These are phyloP conservation scores for Saccharomyces hybrid DNA, from an alignment of 1,139 yeast species.

Conservation along the genomic window DNA sequence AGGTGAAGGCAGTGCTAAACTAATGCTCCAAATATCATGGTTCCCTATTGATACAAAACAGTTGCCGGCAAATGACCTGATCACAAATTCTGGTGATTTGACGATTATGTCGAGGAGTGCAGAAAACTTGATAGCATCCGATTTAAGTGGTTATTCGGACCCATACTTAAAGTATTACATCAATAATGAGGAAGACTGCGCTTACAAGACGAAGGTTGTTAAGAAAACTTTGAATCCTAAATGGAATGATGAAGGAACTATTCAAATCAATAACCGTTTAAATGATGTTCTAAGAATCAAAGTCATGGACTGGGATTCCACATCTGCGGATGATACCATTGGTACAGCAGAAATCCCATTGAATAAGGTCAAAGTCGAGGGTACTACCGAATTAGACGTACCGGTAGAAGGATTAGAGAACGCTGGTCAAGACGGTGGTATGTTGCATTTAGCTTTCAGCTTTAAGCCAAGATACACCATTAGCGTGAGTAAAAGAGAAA, in stretches of 20 bases:
- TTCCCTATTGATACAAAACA: constrained; percentile 58
- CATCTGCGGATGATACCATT: constrained; percentile 73
- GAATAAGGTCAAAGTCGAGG: constrained; percentile 51
- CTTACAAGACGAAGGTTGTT: constrained; percentile 65
- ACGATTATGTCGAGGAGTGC: constrained; percentile 60
- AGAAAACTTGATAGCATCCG: constrained; percentile 69
- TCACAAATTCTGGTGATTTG: constrained; percentile 67
- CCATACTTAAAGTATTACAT: constrained; percentile 69
- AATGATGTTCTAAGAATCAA: constrained; percentile 51
- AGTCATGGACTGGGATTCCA: constrained; percentile 87
- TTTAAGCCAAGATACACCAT: constrained; percentile 65
- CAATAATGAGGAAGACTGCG: constrained; percentile 47
- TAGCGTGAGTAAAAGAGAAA: constrained; percentile 30
- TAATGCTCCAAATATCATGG: constrained; percentile 65
- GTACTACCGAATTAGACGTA: constrained; percentile 45
- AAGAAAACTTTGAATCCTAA: constrained; percentile 84
- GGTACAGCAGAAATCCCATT: constrained; percentile 61
- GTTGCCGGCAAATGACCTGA: constrained; percentile 68
- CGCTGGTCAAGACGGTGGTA: constrained; percentile 57
- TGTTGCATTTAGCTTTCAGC: constrained; percentile 46
- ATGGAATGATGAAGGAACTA: constrained; percentile 61
- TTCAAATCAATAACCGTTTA: constrained; percentile 49
- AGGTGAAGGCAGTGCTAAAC: constrained; percentile 39
- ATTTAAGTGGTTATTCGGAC: constrained; percentile 85
- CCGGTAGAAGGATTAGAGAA: constrained; percentile 38